These are phyloP conservation scores for Piloderma croceum DNA, from an alignment of 768 basidiomycete species.

Conservation along the genomic window DNA sequence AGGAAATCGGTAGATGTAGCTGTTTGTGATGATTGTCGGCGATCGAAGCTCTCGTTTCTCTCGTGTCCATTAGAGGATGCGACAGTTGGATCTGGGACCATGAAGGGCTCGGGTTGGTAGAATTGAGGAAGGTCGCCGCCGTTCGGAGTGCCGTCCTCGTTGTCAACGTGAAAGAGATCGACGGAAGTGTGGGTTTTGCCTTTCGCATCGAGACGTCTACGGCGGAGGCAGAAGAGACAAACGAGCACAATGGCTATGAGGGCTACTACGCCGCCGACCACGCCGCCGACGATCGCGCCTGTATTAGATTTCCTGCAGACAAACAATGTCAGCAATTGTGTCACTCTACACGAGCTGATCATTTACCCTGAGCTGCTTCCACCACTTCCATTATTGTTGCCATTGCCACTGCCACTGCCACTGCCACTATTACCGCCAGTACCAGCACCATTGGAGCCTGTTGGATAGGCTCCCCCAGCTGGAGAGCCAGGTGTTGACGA, in stretches of 20 bases:
- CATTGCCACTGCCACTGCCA: conserved; percentile 10
- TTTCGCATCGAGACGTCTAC: conserved; percentile 34
- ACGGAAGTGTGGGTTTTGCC: conserved; percentile 53
- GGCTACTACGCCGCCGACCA: conserved; percentile 51
- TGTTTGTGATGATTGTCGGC: conserved; percentile 11
- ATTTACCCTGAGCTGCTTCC: too few species aligned
- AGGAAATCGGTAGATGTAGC: conserved; percentile 33
- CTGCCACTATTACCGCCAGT: conserved; percentile 24
- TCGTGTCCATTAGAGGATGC: conserved; percentile 26
- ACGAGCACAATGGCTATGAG: conserved; percentile 37
- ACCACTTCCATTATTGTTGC: conserved; percentile 8
- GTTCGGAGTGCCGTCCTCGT: conserved; percentile 41
- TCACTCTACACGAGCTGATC: background rate
- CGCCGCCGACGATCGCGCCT: conserved; percentile 53
- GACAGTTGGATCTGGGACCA: conserved; percentile 57
- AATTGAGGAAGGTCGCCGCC: conserved; percentile 58
- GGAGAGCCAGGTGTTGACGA: conserved; percentile 74
- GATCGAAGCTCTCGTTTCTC: conserved; percentile 17
- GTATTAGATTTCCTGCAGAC: conserved; percentile 29
- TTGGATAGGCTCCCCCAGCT: conserved; percentile 69
- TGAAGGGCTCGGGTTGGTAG: conserved; percentile 72
- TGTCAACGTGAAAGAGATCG: conserved; percentile 55
- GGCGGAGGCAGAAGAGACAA: conserved; percentile 45
- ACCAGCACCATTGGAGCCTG: conserved; percentile 37
- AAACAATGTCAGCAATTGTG: background rate